These are phyloP conservation scores for Scheffersomyces spartinae DNA, from an alignment of 805 yeast species.

Conservation along the genomic window DNA sequence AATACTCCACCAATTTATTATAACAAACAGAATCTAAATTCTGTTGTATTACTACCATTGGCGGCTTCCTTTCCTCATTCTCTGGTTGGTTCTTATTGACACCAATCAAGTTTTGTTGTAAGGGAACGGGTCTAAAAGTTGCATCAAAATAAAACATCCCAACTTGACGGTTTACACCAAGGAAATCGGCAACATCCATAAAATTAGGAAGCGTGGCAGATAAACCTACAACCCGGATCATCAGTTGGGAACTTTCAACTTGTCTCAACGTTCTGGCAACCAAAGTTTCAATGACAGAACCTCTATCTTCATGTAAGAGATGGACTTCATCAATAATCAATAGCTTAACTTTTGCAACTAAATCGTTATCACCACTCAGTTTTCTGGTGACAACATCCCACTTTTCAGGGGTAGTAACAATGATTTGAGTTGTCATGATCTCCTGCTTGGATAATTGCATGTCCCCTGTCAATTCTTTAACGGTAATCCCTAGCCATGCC, in stretches of 20 bases:
- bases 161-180: constrained; percentile 78
- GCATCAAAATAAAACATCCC: constrained; percentile 95
- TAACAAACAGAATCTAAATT: constrained; percentile 68
- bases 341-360: constrained; percentile 73
- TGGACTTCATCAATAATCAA: constrained; percentile 95
- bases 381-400: constrained; percentile 98
- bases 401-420: constrained; percentile 92
- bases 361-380: constrained; percentile 76
- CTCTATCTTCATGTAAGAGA: constrained; percentile 92
- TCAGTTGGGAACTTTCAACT: constrained; percentile 86
- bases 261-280: constrained; percentile 92
- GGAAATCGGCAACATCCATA: constrained; percentile 87
- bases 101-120: constrained; percentile 80
- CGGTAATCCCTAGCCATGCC: constrained; percentile 77
- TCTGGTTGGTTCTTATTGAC: constrained; percentile 46
- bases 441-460: constrained; percentile 83
- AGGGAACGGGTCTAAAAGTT: constrained; percentile 86
- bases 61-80: constrained; percentile 49
- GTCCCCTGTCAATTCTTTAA: constrained; percentile 87
- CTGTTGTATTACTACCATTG: too few species aligned
- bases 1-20: constrained; percentile 58
- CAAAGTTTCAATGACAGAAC: constrained; percentile 90
- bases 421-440: constrained; percentile 70
- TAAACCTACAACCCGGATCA: constrained; percentile 88
- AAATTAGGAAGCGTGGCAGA: constrained; percentile 92